Evolutionary conservation across 495 filamentous ascomycete genomes (phyloP).

Genomic region (Lentithecium fluviatile): DNA sequence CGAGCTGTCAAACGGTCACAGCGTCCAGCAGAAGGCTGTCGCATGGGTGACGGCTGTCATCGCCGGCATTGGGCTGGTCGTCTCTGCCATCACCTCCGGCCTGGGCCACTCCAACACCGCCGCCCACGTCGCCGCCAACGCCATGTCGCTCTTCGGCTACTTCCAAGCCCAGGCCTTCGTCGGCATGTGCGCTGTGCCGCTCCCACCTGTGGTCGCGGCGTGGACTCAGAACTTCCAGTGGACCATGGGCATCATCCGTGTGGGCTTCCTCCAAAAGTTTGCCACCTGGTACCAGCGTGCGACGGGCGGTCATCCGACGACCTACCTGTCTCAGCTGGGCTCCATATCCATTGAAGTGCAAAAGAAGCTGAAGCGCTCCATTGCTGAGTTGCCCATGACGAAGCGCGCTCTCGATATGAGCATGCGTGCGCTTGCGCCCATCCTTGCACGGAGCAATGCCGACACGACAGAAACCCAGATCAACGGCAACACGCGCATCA

Average conservation of each 20-base stretch:
- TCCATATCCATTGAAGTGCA: conserved; percentile 81
- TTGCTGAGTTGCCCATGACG: conserved; percentile 71
- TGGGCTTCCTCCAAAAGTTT: conserved; percentile 83
- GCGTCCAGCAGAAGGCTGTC: conserved; percentile 83
- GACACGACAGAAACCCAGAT: conserved; percentile 45
- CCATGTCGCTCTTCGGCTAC: conserved; percentile 88
- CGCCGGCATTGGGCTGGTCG: conserved; percentile 73
- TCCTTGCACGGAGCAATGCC: conserved; percentile 54
- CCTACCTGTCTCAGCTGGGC: conserved; percentile 68
- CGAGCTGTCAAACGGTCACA: conserved; percentile 86
- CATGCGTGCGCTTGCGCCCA: conserved; percentile 49
- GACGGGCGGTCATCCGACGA: conserved; percentile 84
- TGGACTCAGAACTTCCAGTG: conserved; percentile 99
- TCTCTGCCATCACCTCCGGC: conserved; percentile 47
- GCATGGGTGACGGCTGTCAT: conserved; percentile 88
- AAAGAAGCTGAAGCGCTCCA: conserved; percentile 73
- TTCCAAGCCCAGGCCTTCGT: conserved; percentile 97
- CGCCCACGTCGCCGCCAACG: conserved; percentile 90
- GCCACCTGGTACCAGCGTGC: conserved; percentile 95
- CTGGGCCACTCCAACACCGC: conserved; percentile 83
- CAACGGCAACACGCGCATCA: conserved; percentile 53
- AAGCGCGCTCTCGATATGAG: conserved; percentile 46
- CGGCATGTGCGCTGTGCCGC: conserved; percentile 77
- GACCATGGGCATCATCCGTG: conserved; percentile 94
- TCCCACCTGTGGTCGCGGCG: conserved; percentile 84